Percentiles rank a stretch among this genome's conserved stretches.
Evolutionary conservation across 306 rosid genomes (phyloP).

Genomic region (Fragaria nilgerrensis): DNA sequence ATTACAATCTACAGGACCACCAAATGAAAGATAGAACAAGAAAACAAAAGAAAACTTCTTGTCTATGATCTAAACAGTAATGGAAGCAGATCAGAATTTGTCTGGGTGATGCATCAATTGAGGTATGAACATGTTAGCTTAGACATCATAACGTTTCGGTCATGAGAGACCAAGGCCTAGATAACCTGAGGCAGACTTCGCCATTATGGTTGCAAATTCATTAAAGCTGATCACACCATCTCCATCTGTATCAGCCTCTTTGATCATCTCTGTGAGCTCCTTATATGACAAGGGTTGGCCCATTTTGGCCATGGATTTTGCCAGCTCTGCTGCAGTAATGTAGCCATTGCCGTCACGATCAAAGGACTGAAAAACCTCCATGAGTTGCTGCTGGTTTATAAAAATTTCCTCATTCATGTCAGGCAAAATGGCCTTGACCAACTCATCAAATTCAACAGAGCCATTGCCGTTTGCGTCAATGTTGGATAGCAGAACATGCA

Average conservation of each 20-base stretch:
- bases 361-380: conserved; percentile 61
- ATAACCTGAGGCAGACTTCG: conserved; percentile 59
- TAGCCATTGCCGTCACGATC: conserved; percentile 79
- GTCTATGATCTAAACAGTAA: conserved; percentile 12
- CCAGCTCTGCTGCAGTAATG: conserved; percentile 73
- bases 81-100: neutral
- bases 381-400: conserved; percentile 56
- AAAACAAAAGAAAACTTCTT: neutral
- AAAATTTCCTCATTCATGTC: conserved; percentile 49
- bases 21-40: neutral
- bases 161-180: conserved; percentile 45
- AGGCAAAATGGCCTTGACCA: conserved; percentile 53
- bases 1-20: neutral
- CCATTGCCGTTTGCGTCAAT: conserved; percentile 80
- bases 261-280: conserved; percentile 82
- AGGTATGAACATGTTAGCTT: conserved; percentile 1
- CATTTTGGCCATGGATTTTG: conserved; percentile 82
- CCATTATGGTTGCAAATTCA: conserved; percentile 72
- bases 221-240: conserved; percentile 78
- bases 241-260: conserved; percentile 73
- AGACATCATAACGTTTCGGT: neutral
- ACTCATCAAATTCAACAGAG: conserved; percentile 73
- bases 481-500: conserved; percentile 48
- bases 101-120: neutral
- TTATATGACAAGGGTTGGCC: conserved; percentile 72